Percentiles rank a stretch among this genome's conserved stretches.
These are phyloP conservation scores for Borealophlyctis nickersoniae DNA, from an alignment of 192 early-diverging fungal species.

Conservation along the genomic window DNA sequence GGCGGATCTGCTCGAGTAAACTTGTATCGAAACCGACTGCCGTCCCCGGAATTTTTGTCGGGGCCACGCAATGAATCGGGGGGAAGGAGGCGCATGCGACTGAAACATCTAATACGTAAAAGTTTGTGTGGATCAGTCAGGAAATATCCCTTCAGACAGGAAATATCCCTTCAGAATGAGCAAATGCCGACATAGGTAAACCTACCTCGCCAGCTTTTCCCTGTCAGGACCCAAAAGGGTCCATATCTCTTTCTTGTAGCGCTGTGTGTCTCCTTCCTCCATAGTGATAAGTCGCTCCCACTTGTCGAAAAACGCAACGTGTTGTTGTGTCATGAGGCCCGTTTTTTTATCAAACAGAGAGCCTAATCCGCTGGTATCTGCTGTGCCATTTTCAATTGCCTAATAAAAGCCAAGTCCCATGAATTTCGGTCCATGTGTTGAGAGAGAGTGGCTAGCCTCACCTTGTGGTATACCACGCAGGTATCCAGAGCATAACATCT, in stretches of 20 bases:
- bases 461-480: slow-evolving; percentile 72
- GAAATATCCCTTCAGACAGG: background rate
- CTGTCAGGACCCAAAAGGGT: slow-evolving; percentile 33
- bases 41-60: slow-evolving; percentile 13
- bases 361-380: slow-evolving; percentile 51
- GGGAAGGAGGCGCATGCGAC: background rate
- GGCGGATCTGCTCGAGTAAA: slow-evolving; percentile 12
- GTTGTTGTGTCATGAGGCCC: slow-evolving; percentile 52
- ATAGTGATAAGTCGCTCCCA: slow-evolving; percentile 74
- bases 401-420: slow-evolving; percentile 4
- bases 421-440: slow-evolving; percentile 6
- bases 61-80: background rate
- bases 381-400: slow-evolving; percentile 66
- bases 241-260: slow-evolving; percentile 38
- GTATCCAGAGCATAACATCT: slow-evolving; percentile 61
- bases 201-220: slow-evolving; percentile 27
- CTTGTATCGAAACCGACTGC: slow-evolving; percentile 24
- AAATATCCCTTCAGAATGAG: background rate
- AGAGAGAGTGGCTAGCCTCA: background rate
- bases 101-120: slow-evolving; percentile 8
- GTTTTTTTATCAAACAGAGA: slow-evolving; percentile 61
- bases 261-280: slow-evolving; percentile 65
- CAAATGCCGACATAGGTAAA: background rate
- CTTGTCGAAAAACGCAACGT: slow-evolving; percentile 69
- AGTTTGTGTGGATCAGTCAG: background rate